Percentiles rank a stretch among this genome's conserved stretches.
phyloP scores from a whole-genome alignment of 257 asterid species.

The Fraxinus quadrangulata region DNA sequence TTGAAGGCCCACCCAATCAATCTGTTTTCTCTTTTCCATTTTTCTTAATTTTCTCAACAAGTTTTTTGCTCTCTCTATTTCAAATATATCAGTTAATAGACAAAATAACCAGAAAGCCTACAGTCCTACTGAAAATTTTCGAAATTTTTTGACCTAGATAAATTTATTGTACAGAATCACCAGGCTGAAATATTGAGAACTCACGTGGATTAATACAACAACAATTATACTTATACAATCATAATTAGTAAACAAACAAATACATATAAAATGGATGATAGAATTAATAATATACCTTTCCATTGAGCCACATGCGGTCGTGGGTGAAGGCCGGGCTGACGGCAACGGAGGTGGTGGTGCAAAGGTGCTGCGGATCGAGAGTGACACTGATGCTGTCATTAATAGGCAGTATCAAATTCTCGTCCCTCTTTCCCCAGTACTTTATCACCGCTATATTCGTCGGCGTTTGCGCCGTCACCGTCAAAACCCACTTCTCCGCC shows the following conservation, averaged over 20 bases:
- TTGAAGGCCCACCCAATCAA: too few species aligned
- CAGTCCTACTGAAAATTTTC: too few species aligned
- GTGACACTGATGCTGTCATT: constrained; percentile 96
- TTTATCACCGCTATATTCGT: constrained; percentile 94
- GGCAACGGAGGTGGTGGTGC: constrained; percentile 98
- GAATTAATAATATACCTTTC: constrained; percentile 52
- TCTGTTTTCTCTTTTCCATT: too few species aligned
- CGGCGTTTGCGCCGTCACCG: constrained; percentile 88
- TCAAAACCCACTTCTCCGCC: constrained; percentile 61
- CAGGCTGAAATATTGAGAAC: background rate
- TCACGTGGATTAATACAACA: background rate
- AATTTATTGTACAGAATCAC: background rate
- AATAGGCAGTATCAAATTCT: constrained; percentile 71
- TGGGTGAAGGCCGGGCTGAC: constrained; percentile 72
- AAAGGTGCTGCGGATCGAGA: constrained; percentile 88
- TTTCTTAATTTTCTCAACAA: too few species aligned
- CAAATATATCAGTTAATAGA: background rate
- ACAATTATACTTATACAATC: background rate
- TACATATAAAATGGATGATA: background rate
- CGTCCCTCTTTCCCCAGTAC: constrained; percentile 98
- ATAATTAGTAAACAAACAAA: background rate
- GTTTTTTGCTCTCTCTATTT: too few species aligned
- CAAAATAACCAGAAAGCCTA: background rate
- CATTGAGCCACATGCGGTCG: constrained; percentile 96
- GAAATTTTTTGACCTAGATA: too few species aligned